Conservation (phyloP, 2,329 filamentous ascomycete genomes). For the Penicillium sp. region DNA sequence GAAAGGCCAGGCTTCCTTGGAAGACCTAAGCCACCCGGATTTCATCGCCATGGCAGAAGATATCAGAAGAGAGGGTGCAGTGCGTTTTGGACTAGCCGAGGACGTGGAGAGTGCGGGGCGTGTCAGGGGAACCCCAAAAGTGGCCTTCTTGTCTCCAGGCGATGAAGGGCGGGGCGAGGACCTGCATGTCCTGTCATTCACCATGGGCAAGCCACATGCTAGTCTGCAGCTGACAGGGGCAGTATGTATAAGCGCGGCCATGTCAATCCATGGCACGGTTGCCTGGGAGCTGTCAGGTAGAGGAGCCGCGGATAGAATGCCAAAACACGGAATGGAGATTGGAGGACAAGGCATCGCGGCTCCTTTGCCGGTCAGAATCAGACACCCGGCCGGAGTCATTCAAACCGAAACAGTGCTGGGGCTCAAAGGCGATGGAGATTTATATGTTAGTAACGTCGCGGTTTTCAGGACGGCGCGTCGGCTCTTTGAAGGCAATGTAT, state of each 20-base stretch:
- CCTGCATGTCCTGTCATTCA: constrained; percentile 23
- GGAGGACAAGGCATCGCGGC: constrained; percentile 8
- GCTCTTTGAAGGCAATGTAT: constrained; percentile 23
- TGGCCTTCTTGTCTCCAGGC: constrained; percentile 50
- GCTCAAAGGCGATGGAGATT: background rate
- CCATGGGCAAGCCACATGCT: constrained; percentile 26
- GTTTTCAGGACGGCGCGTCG: constrained; percentile 22
- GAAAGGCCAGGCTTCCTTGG: background rate
- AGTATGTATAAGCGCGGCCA: constrained; percentile 24
- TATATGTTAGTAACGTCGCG: constrained; percentile 14
- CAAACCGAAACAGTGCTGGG: constrained; percentile 11
- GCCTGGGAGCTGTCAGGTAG: constrained; percentile 10
- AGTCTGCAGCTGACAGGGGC: constrained; percentile 30
- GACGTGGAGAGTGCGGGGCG: constrained; percentile 35
- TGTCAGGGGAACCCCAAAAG: constrained; percentile 58
- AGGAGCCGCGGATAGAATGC: background rate
- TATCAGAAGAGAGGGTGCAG: constrained; percentile 55
- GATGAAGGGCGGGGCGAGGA: constrained; percentile 15
- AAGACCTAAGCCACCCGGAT: background rate
- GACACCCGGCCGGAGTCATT: constrained; percentile 18
- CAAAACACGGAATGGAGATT: constrained; percentile 18
- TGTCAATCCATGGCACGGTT: constrained; percentile 22
- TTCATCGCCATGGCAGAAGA: constrained; percentile 50
- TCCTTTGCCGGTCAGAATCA: constrained; percentile 12
- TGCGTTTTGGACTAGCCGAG: constrained; percentile 56